Conservation (phyloP, 192 early-diverging fungal genomes). For the Coemansia sp. region DNA sequence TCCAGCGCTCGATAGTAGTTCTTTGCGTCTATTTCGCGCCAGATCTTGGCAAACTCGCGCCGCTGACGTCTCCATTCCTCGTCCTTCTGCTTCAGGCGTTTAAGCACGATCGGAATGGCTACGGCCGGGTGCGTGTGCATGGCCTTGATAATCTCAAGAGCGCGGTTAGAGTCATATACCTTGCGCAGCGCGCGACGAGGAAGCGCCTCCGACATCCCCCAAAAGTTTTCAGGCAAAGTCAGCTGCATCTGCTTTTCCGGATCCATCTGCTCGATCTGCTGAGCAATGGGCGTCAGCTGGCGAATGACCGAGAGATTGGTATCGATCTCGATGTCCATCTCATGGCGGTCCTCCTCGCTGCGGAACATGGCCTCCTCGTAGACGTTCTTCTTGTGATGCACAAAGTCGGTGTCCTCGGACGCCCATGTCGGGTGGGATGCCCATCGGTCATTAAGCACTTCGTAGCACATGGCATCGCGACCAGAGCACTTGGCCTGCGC, state of each 20-base stretch:
- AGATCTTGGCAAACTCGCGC: slow-evolving; percentile 94
- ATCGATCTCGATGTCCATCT: slow-evolving; percentile 97
- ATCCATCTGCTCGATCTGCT: slow-evolving; percentile 78
- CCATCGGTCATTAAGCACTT: slow-evolving; percentile 97
- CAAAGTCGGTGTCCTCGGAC: slow-evolving; percentile 87
- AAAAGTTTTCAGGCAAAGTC: slow-evolving; percentile 71
- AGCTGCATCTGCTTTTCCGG: slow-evolving; percentile 72
- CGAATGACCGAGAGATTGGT: slow-evolving; percentile 87
- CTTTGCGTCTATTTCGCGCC: slow-evolving; percentile 90
- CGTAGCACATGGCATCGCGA: slow-evolving; percentile 84
- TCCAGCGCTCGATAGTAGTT: slow-evolving; percentile 95
- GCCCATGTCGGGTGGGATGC: slow-evolving; percentile 90
- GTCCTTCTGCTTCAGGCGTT: slow-evolving; percentile 95
- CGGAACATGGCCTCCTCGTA: slow-evolving; percentile 94
- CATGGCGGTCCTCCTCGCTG: slow-evolving; percentile 95
- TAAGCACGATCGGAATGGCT: slow-evolving; percentile 90
- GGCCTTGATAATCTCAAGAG: slow-evolving; percentile 84
- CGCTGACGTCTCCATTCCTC: slow-evolving; percentile 83
- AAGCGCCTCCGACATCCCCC: slow-evolving; percentile 81
- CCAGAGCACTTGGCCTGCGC: slow-evolving; percentile 73
- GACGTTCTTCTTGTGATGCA: slow-evolving; percentile 84
- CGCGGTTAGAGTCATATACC: slow-evolving; percentile 86
- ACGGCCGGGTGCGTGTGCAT: slow-evolving; percentile 88
- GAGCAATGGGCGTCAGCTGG: slow-evolving; percentile 84
- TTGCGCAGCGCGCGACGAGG: slow-evolving; percentile 93